Evolutionary conservation across 352 stramenopile species (phyloP), one percentile per base, ranked within the genome.

Genomic region (Pythium myriotylum): DNA sequence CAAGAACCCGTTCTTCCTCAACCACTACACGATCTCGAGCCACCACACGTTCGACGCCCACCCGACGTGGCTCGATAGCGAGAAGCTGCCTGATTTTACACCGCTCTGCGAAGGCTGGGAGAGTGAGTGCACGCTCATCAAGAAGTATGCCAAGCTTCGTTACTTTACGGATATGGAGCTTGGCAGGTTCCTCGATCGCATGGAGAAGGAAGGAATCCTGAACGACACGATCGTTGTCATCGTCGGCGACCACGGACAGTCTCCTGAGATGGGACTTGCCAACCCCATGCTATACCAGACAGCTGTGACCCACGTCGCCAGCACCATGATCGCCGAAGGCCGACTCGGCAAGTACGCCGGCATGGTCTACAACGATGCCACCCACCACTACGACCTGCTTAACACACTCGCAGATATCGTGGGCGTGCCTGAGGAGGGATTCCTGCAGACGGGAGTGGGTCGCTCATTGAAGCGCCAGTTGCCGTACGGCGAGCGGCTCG

Each of bases 181-280:
- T 5, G 78, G 78, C 7, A 74, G 74, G 20, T 88, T 88, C 43
- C 42, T 88, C 20, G 75, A 88, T 17, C 68, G 65, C 2, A 82
- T 88, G 78, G 27, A 73, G 2, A 48, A 46, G 13, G 43, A 76
- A 4, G 72, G 75, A 0, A 39, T 85, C 8, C 59, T 88, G 33
- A 74, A 88, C 39, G 69, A 85, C 43, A 85, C 74, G 29, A 76
- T 88, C 35, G 67, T 88, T 2, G 54, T 88, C n/a, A 68, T 88
- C 32, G 67, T 76, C 10, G 78, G 78, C 0, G 75, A 85, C 46
- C 73, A 88, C 55, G 76, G 78, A 0, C 66, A 84, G 13, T 76
- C 45, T 20, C 75, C 78, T 3, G 76, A 84, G 59, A 59, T 65
- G 17, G 76, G 73, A 1, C 51, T 70, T 9, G 33, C 50, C 13